Percentiles rank a stretch among this genome's conserved stretches.
phyloP scores from a whole-genome alignment of 768 basidiomycete species.

The Hysterangium stoloniferum region DNA sequence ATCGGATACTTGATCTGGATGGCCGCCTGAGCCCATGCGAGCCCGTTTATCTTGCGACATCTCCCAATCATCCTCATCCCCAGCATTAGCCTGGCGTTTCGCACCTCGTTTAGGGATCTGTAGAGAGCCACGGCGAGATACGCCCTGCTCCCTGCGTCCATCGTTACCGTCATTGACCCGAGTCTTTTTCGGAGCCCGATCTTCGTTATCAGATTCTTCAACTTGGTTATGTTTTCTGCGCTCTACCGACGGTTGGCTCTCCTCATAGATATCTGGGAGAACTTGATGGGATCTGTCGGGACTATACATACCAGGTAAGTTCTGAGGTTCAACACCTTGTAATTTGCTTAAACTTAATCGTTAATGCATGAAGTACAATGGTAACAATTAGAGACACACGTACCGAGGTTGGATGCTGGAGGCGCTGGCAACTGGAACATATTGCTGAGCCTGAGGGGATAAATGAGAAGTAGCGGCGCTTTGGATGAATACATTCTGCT shows the following conservation, averaged over 20 bases:
- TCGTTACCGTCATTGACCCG: constrained; percentile 48
- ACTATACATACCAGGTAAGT: background rate
- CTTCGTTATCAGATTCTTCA: constrained; percentile 26
- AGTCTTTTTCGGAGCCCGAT: constrained; percentile 40
- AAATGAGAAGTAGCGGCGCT: too few relatives aligned
- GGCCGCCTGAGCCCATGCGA: constrained; percentile 44
- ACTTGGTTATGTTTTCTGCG: constrained; percentile 16
- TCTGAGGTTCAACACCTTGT: background rate
- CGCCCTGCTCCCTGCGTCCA: constrained; percentile 26
- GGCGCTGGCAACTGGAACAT: too few relatives aligned
- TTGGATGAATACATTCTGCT: too few relatives aligned
- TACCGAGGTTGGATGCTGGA: too few relatives aligned
- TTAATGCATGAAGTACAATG: too few relatives aligned
- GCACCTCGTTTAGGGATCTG: constrained; percentile 32
- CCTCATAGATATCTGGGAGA: background rate
- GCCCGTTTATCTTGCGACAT: constrained; percentile 43
- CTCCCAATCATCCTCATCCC: constrained; percentile 39
- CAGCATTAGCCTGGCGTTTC: constrained; percentile 41
- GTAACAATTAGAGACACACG: too few relatives aligned
- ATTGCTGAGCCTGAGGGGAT: too few relatives aligned
- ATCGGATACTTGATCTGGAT: constrained; percentile 27
- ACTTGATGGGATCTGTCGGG: background rate
- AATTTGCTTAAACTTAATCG: too few relatives aligned
- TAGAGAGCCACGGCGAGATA: background rate
- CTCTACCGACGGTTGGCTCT: constrained; percentile 4